phyloP scores from a whole-genome alignment of 2,329 filamentous ascomycete genomes.

The Penicillium crustosum region DNA sequence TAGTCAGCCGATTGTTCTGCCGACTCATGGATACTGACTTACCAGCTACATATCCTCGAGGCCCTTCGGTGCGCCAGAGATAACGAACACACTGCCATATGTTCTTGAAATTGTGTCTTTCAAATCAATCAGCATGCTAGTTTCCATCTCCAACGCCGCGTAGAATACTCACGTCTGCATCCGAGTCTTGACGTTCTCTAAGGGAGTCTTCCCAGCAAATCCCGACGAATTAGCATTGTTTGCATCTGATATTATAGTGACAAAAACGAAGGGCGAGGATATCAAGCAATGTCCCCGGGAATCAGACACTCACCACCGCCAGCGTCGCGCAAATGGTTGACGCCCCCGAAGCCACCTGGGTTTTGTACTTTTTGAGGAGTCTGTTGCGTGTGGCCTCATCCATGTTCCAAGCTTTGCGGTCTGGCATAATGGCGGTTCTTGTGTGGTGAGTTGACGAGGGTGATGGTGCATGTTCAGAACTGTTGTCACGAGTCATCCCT shows the following conservation, averaged over 20 bases:
- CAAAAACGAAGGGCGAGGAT: neutral
- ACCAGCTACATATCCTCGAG: slow-evolving; percentile 51
- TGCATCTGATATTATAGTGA: neutral
- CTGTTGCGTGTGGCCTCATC: slow-evolving; percentile 44
- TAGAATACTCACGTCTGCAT: slow-evolving; percentile 48
- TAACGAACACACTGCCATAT: slow-evolving; percentile 46
- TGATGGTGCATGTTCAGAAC: slow-evolving; percentile 43
- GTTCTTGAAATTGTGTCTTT: slow-evolving; percentile 47
- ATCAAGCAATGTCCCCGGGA: too few relatives aligned
- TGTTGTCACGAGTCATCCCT: slow-evolving; percentile 42
- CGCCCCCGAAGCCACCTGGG: slow-evolving; percentile 47
- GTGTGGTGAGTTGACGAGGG: slow-evolving; percentile 35
- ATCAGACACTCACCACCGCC: slow-evolving; percentile 42
- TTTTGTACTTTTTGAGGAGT: slow-evolving; percentile 48
- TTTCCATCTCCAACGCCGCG: neutral
- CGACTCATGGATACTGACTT: slow-evolving; percentile 11
- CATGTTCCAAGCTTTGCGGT: slow-evolving; percentile 36
- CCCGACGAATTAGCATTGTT: slow-evolving; percentile 13
- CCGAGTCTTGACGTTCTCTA: slow-evolving; percentile 51
- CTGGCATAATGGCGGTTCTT: slow-evolving; percentile 35
- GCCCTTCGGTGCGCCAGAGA: slow-evolving; percentile 48
- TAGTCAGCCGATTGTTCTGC: neutral
- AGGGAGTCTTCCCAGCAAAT: slow-evolving; percentile 39
- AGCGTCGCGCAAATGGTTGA: slow-evolving; percentile 48
- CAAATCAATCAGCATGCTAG: slow-evolving; percentile 5